Evolutionary conservation across 345 rosid species (phyloP).

Genomic region (Rhodomyrtus tomentosa): DNA sequence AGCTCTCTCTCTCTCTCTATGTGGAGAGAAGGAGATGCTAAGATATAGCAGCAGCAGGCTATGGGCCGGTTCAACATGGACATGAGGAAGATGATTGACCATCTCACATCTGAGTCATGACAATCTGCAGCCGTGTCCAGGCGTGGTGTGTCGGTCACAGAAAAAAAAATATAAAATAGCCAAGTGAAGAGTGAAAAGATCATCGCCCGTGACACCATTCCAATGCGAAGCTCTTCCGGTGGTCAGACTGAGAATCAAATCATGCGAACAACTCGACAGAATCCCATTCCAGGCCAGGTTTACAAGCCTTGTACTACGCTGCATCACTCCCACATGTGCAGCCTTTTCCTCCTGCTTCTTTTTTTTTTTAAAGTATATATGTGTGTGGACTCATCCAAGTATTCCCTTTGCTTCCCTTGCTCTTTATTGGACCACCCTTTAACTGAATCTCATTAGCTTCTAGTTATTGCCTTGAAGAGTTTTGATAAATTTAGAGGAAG

Average conservation of each 20-base stretch:
- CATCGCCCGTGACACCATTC: neutral
- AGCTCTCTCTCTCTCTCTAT: neutral
- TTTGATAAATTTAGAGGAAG: neutral
- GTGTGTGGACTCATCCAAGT: neutral
- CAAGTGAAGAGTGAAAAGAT: neutral
- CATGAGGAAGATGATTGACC: neutral
- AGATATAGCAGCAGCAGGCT: neutral
- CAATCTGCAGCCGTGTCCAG: neutral
- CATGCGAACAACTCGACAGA: neutral
- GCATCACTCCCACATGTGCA: neutral
- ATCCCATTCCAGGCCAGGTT: neutral
- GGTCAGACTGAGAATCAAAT: neutral
- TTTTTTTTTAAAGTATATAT: too few relatives aligned
- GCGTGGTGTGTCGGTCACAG: neutral
- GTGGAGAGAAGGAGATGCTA: neutral
- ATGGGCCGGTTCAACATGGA: neutral
- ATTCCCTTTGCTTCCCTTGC: neutral
- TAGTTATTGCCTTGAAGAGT: neutral
- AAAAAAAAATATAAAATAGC: neutral
- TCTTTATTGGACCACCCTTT: neutral
- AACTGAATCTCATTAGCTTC: neutral
- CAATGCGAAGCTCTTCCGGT: neutral
- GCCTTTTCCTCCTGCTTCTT: neutral
- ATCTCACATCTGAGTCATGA: neutral
- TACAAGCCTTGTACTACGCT: neutral